Percentiles rank a stretch among this genome's conserved stretches.
Evolutionary conservation across 2,329 filamentous ascomycete species (phyloP).

Genomic region (Blastomyces parvus): DNA sequence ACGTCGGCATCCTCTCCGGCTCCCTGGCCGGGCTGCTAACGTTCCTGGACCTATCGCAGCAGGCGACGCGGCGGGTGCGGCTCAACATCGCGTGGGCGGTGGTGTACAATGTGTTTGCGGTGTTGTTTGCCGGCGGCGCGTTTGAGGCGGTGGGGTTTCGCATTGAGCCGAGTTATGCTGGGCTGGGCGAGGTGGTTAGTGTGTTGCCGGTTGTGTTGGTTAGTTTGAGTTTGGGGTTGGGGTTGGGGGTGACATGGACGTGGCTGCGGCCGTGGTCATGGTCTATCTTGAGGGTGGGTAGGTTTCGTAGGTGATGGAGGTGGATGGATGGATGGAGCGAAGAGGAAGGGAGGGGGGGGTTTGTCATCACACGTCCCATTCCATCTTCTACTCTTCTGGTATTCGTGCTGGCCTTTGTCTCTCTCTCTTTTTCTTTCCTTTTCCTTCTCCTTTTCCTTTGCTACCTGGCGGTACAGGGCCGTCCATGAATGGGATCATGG

Average conservation of each 20-base stretch:
- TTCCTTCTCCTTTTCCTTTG: background rate
- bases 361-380: background rate
- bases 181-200: constrained; percentile 63
- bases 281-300: constrained; percentile 12
- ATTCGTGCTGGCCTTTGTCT: background rate
- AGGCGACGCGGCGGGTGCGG: constrained; percentile 41
- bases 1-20: constrained; percentile 57
- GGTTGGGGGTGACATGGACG: constrained; percentile 11
- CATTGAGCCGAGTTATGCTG: constrained; percentile 56
- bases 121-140: constrained; percentile 57
- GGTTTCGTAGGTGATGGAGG: background rate
- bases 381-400: background rate
- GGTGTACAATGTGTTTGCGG: constrained; percentile 60
- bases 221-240: constrained; percentile 37
- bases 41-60: constrained; percentile 46
- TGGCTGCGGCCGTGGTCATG: too few species aligned
- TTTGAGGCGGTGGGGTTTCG: constrained; percentile 45
- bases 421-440: background rate
- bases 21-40: constrained; percentile 48
- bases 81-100: constrained; percentile 65
- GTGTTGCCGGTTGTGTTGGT: constrained; percentile 58
- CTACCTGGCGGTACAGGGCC: background rate
- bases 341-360: background rate
- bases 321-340: background rate
- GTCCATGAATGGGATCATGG: background rate